These are phyloP conservation scores for Teratosphaeria epicoccoides DNA, from an alignment of 2,329 filamentous ascomycete species.

Conservation along the genomic window DNA sequence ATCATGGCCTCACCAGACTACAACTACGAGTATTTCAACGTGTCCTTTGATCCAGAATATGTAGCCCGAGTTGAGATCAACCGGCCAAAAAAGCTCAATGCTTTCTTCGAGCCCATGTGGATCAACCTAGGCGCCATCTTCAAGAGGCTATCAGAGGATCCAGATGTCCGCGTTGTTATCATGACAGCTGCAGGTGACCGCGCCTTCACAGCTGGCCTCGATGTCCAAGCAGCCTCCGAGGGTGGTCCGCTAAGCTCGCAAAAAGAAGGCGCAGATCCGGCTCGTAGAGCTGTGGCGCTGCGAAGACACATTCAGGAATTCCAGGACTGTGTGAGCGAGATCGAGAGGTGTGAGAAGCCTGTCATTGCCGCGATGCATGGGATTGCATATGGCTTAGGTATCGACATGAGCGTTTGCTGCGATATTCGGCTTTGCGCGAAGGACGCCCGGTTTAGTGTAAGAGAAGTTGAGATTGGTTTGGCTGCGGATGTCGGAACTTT, in stretches of 20 bases:
- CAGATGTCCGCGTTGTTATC: conserved; percentile 64
- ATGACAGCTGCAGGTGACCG: conserved; percentile 71
- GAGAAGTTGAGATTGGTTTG: conserved; percentile 73
- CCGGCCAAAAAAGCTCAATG: conserved; percentile 74
- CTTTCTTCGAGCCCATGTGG: conserved; percentile 81
- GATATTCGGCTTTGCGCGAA: conserved; percentile 57
- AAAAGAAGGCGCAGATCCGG: conserved; percentile 11
- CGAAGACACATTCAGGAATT: conserved; percentile 66
- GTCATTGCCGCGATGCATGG: conserved; percentile 76
- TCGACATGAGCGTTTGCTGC: conserved; percentile 56
- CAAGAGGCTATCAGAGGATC: conserved; percentile 57
- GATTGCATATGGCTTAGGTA: conserved; percentile 64
- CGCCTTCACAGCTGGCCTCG: conserved; percentile 78
- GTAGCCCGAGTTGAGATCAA: conserved; percentile 92
- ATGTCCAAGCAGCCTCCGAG: conserved; percentile 43
- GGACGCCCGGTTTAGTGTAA: conserved; percentile 54
- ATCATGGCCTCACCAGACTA: conserved; percentile 6
- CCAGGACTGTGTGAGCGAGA: conserved; percentile 62
- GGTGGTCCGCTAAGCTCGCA: conserved; percentile 4
- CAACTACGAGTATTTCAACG: conserved; percentile 49
- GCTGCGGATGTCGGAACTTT: conserved; percentile 72
- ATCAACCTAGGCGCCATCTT: conserved; percentile 67
- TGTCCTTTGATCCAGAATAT: conserved; percentile 59
- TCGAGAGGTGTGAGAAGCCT: conserved; percentile 85
- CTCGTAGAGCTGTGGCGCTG: conserved; percentile 30